Base-by-base conservation (phyloP, 2,329 filamentous ascomycete genomes). In the Coniella lustricola region DNA sequence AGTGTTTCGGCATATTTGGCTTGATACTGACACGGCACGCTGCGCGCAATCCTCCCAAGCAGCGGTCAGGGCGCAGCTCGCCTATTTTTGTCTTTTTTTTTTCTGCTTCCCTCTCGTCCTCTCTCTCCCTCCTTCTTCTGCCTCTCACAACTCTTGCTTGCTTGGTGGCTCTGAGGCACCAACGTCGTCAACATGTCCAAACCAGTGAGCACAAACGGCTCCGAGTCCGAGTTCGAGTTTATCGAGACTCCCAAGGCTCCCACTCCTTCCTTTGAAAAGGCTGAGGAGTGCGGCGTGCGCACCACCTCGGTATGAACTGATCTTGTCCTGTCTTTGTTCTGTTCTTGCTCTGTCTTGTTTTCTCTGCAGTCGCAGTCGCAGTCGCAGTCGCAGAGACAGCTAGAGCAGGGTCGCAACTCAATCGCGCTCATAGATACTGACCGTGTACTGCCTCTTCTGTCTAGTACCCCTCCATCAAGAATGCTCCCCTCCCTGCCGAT, bases 401-500 rank as follows among this genome's bases (percentile, higher is more conserved):
- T n/a, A n/a, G n/a, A n/a, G n/a, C n/a, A n/a, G n/a, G n/a, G n/a
- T n/a, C n/a, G n/a, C n/a, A n/a, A n/a, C n/a, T n/a, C n/a, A n/a
- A n/a, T n/a, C n/a, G n/a, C n/a, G n/a, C n/a, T 5, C 25, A 29
- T 5, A 29, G 25, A 29, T 21, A 53, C 43, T 49, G 17, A 47
- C 16, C 12, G 21, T 20, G 18, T 41, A 8, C 16, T 37, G 8
- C 25, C 47, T 9, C 17, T n/a, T 38, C n/a, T n/a, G n/a, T n/a
- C 32, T 62, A 94, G 90, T 91, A 82, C 62, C 85, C 88, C 29
- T 72, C 89, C 53, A 97, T 97, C 72, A 87, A 94, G 66, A 97
- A 97, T 81, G 87, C 84, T 42, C 90, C 93, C 56, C 81, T 97
- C 37, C 93, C 93, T 33, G 91, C 90, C 56, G 93, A 98, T 67